Percentiles rank a stretch among this genome's conserved stretches.
These are phyloP conservation scores for Brassica napus DNA, from an alignment of 345 rosid species.

Conservation along the genomic window DNA sequence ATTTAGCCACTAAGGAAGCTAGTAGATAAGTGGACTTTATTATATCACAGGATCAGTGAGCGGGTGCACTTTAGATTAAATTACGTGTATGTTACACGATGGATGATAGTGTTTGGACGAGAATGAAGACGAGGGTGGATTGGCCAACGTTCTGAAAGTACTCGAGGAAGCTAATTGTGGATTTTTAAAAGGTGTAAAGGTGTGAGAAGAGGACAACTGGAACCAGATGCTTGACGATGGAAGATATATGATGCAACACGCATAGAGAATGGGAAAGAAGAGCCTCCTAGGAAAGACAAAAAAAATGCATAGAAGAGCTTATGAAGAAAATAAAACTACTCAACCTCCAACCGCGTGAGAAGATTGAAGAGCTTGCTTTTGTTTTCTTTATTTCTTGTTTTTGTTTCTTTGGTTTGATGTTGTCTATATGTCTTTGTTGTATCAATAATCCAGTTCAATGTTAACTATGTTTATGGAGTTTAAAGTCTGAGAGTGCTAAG, in stretches of 20 bases:
- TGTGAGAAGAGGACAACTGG: no score
- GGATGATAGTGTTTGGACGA: no score
- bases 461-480: background rate
- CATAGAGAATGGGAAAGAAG: background rate
- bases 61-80: no score
- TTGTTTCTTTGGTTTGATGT: background rate
- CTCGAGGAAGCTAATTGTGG: no score
- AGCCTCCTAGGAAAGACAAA: conserved; percentile 29
- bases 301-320: conserved; percentile 31
- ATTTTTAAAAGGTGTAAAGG: no score
- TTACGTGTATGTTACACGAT: no score
- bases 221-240: conserved; percentile 26
- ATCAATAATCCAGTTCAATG: conserved; percentile 16
- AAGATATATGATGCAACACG: conserved; percentile 33
- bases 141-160: no score
- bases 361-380: background rate
- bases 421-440: conserved; percentile 5
- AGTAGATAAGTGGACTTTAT: no score
- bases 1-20: no score
- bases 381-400: background rate
- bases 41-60: no score
- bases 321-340: background rate
- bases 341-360: background rate
- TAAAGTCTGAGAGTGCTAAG: background rate
- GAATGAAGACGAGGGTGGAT: no score